These are phyloP conservation scores for Pseudogymnoascus pannorum DNA, from an alignment of 2,329 filamentous ascomycete genomes.

Conservation along the genomic window DNA sequence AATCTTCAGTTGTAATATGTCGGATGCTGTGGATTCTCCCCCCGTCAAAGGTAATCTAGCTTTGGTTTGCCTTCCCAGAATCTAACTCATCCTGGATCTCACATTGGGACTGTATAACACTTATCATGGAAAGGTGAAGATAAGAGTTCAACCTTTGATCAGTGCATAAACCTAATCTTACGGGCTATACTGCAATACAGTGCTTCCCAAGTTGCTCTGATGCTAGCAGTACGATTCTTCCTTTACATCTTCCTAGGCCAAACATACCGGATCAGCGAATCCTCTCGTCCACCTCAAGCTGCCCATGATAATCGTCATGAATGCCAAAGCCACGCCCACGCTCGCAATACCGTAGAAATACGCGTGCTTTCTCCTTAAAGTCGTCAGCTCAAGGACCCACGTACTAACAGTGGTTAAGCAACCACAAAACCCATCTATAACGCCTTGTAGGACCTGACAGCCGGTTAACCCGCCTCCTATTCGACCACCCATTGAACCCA, in stretches of 20 bases:
- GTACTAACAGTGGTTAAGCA: conserved; percentile 61
- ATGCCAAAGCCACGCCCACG: conserved; percentile 47
- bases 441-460: conserved; percentile 61
- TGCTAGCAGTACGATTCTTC: not conserved
- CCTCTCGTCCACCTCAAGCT: conserved; percentile 63
- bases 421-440: conserved; percentile 63
- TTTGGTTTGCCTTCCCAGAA: not conserved
- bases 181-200: not conserved
- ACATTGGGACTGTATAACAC: not conserved
- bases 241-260: not conserved
- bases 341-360: conserved; percentile 64
- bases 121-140: not conserved
- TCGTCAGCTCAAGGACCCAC: conserved; percentile 55
- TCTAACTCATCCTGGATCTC: not conserved
- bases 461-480: conserved; percentile 42
- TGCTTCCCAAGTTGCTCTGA: not conserved
- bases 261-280: conserved; percentile 34
- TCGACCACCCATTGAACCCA: conserved; percentile 17
- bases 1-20: no score
- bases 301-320: conserved; percentile 67
- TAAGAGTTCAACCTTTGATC: not conserved
- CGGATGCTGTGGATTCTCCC: not conserved
- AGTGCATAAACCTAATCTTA: not conserved
- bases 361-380: conserved; percentile 46
- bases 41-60: no score